Percentiles rank a stretch among this genome's conserved stretches.
These are phyloP conservation scores for Hylodesmum podocarpum DNA, from an alignment of 306 rosid species.

Conservation along the genomic window DNA sequence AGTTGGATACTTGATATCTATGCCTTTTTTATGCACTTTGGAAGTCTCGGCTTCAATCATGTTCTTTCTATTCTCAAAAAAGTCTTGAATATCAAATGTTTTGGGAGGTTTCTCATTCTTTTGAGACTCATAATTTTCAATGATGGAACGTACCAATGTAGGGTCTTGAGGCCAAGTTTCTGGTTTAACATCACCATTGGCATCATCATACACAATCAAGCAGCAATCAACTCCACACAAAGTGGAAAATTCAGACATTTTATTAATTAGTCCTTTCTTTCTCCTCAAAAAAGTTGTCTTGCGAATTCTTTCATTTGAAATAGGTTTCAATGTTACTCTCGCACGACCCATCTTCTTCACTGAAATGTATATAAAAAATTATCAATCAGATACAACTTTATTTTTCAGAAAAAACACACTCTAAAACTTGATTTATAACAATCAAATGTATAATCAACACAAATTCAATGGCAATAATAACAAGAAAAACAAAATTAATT, in stretches of 20 bases:
- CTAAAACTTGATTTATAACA: no score
- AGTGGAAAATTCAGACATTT: background rate
- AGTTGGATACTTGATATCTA: constrained; percentile 27
- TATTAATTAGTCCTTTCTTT: constrained; percentile 14
- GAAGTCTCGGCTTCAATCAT: constrained; percentile 2
- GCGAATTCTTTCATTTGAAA: background rate
- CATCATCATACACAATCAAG: background rate
- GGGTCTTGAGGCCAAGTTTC: background rate
- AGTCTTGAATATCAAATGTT: background rate
- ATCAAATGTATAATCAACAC: no score
- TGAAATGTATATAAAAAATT: background rate
- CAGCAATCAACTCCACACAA: background rate
- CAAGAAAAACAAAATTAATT: no score
- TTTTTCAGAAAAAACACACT: no score
- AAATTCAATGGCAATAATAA: no score
- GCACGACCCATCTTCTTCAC: constrained; percentile 32
- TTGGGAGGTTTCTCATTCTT: background rate
- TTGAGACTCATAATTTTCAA: background rate
- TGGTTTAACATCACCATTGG: background rate
- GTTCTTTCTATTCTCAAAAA: constrained; percentile 6
- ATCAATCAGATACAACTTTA: no score
- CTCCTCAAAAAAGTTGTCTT: constrained; percentile 2
- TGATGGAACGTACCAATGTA: background rate
- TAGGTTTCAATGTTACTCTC: background rate
- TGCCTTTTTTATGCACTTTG: background rate